Conservation (phyloP, 2,329 filamentous ascomycete species). For the Pseudogymnoascus sp. region DNA sequence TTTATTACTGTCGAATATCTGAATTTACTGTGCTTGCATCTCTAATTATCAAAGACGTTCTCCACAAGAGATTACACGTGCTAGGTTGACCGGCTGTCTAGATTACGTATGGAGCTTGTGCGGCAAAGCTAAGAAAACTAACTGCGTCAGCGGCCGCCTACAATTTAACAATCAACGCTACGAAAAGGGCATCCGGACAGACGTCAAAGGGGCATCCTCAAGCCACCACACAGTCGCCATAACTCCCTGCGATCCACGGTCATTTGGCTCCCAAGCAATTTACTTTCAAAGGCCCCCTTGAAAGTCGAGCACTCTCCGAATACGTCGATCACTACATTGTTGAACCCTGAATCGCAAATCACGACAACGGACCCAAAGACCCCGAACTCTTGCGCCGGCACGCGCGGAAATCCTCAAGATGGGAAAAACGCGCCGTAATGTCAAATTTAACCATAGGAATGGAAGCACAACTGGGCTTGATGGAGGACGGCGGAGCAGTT, state of each 20-base stretch:
- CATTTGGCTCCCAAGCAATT: neutral
- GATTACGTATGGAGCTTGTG: slow-evolving; percentile 9
- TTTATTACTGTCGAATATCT: neutral
- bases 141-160: slow-evolving; percentile 7
- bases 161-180: slow-evolving; percentile 4
- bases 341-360: slow-evolving; percentile 4
- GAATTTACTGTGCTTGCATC: neutral
- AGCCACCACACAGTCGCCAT: neutral
- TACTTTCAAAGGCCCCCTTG: neutral
- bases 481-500: slow-evolving; percentile 51
- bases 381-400: slow-evolving; percentile 11
- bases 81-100: neutral
- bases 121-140: slow-evolving; percentile 9
- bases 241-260: neutral
- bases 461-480: slow-evolving; percentile 24
- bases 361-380: slow-evolving; percentile 1
- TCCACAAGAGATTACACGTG: neutral
- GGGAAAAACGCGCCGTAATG: slow-evolving; percentile 42
- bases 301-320: neutral
- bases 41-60: neutral
- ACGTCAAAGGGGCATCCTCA: slow-evolving; percentile 7
- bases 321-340: neutral
- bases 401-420: slow-evolving; percentile 21
- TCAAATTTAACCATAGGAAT: slow-evolving; percentile 40
- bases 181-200: slow-evolving; percentile 3